phyloP scores from a whole-genome alignment of 2,329 filamentous ascomycete species.

The Nannizziopsis arthrosporioides region DNA sequence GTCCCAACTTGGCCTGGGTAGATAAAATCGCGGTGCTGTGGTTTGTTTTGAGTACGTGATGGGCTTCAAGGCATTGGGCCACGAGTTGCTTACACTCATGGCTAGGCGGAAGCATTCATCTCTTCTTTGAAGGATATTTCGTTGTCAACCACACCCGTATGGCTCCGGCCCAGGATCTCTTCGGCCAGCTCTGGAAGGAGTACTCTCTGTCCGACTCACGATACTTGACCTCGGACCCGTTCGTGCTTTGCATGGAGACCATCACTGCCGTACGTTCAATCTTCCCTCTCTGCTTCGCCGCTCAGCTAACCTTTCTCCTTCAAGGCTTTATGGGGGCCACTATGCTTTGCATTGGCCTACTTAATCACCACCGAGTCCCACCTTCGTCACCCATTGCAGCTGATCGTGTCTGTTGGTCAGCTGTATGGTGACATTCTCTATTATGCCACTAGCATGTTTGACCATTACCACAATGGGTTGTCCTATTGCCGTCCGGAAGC shows the following conservation, averaged over 20 bases:
- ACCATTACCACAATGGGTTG: conserved; percentile 44
- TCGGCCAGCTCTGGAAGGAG: conserved; percentile 87
- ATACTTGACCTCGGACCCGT: conserved; percentile 68
- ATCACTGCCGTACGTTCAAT: conserved; percentile 57
- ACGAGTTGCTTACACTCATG: conserved; percentile 1
- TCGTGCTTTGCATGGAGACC: conserved; percentile 78
- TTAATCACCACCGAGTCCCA: conserved; percentile 44
- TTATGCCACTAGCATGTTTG: conserved; percentile 52
- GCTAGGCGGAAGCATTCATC: conserved; percentile 49
- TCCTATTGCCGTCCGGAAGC: conserved; percentile 50
- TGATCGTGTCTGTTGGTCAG: conserved; percentile 51
- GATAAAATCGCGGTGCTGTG: conserved; percentile 56
- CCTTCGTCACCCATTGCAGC: conserved; percentile 48
- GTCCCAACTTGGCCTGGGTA: conserved; percentile 41
- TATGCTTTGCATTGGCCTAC: conserved; percentile 47
- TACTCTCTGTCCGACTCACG: conserved; percentile 78
- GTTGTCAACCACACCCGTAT: conserved; percentile 56
- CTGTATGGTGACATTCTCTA: conserved; percentile 54
- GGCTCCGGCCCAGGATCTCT: conserved; percentile 56
- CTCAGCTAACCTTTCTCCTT: conserved; percentile 4
- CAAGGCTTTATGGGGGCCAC: conserved; percentile 49
- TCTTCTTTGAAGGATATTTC: conserved; percentile 80
- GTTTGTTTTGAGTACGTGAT: conserved; percentile 58
- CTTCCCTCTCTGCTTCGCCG: neutral
- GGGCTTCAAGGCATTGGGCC: conserved; percentile 23